A percentile compares a stretch with the other conserved stretches of the same genome.
phyloP scores from a whole-genome alignment of 495 filamentous ascomycete genomes.

The Penicillium coprophilum region DNA sequence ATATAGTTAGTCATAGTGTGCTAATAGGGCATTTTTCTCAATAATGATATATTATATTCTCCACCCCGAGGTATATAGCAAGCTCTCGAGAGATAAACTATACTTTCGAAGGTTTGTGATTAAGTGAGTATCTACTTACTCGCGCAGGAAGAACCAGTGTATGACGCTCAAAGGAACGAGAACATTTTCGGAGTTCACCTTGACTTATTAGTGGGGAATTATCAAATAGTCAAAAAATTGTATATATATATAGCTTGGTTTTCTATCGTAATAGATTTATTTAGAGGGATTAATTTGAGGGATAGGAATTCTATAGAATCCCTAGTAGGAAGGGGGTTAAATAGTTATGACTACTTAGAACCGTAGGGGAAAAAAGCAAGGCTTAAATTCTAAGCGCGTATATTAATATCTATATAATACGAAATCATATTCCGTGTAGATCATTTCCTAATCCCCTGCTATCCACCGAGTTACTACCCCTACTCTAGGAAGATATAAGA shows the following conservation, averaged over 20 bases:
- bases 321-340: not conserved
- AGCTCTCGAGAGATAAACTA: constrained; percentile 1
- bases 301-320: not conserved
- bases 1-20: not conserved
- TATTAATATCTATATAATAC: not conserved
- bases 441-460: not conserved
- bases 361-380: not conserved
- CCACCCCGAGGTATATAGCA: not conserved
- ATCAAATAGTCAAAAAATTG: not conserved
- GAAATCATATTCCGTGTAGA: not conserved
- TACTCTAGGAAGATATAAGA: not conserved
- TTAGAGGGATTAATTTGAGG: not conserved
- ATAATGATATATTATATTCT: not conserved
- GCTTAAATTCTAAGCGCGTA: not conserved
- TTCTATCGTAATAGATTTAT: not conserved
- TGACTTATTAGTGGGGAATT: not conserved
- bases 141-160: not conserved
- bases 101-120: not conserved
- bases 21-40: not conserved
- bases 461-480: not conserved
- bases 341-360: not conserved
- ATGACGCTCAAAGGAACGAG: not conserved
- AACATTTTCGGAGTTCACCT: not conserved
- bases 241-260: not conserved
- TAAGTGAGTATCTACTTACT: not conserved